Evolutionary conservation across 164 flowering plant genomes (phyloP).

Genomic region (Chimonanthus praecox): DNA sequence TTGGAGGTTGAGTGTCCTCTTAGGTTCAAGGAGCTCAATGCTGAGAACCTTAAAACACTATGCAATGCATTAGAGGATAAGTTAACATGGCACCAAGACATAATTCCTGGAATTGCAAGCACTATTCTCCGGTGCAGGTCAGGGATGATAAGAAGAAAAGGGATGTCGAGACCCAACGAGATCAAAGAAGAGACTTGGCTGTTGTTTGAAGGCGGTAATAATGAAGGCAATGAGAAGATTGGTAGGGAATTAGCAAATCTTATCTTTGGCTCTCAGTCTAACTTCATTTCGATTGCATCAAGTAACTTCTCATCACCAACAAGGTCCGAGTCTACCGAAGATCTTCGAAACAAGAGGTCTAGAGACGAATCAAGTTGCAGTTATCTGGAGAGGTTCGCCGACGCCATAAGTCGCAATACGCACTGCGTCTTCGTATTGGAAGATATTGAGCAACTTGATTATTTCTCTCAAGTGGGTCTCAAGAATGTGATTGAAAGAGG

Average conservation of each 20-base stretch:
- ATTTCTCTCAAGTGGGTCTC: conserved; percentile 57
- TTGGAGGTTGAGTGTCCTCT: conserved; percentile 48
- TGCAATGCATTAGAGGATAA: conserved; percentile 64
- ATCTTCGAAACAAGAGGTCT: conserved; percentile 47
- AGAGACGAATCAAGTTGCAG: conserved; percentile 70
- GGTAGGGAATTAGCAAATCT: conserved; percentile 68
- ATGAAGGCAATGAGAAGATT: conserved; percentile 59
- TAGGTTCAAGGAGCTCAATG: conserved; percentile 59
- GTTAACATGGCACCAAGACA: conserved; percentile 75
- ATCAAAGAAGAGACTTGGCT: conserved; percentile 88
- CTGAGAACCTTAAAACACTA: conserved; percentile 49
- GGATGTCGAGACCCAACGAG: conserved; percentile 15
- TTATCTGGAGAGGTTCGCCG: conserved; percentile 57
- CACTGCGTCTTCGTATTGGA: conserved; percentile 76
- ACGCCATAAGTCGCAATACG: conserved; percentile 50
- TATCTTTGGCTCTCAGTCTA: conserved; percentile 60
- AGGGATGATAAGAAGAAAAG: conserved; percentile 54
- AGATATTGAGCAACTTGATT: conserved; percentile 74
- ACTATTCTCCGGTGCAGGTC: conserved; percentile 73
- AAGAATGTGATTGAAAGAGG: conserved; percentile 77
- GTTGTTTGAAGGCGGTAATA: conserved; percentile 71
- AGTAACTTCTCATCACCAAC: conserved; percentile 58
- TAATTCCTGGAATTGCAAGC: conserved; percentile 64
- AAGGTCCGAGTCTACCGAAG: conserved; percentile 56
- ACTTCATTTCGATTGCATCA: conserved; percentile 45